Evolutionary conservation across 2,329 filamentous ascomycete species (phyloP), one percentile per base, ranked within the genome.

Genomic region (Aspergillus quadrilineatus): DNA sequence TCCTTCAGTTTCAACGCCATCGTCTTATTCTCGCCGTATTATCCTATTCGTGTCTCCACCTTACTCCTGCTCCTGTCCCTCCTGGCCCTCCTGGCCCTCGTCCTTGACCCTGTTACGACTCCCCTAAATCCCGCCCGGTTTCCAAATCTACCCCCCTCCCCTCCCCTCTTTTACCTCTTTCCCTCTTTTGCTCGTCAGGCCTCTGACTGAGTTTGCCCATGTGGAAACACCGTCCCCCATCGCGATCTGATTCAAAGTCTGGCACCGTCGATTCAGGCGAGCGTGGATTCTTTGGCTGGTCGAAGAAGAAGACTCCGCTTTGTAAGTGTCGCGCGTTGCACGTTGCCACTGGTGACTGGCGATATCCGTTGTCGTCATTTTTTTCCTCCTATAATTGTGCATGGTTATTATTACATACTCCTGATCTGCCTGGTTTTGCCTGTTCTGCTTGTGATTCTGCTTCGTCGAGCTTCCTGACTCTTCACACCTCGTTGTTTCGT

Each of bases 211-310:
- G 34, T 42, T 41, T 39, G 58, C 62, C 66, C 66, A 75, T 75
- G 73, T 75, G 73, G 73, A 75, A 75, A 69, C 69, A 71, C 67
- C 71, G 70, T 58, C 66, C 67, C 50, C 71, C 72, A 56, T 67
- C 72, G 68, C 73, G 69, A 72, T 71, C 69, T 62, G 71, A 75
- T 65, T 67, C 69, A 60, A 67, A 67, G 60, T 65, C 70, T 67
- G 71, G 70, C 65, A 72, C 59, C 60, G 48, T 50, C 62, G 69
- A 74, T 66, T 68, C 70, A 57, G 65, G 65, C 63, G 67, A 71
- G 56, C 67, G 71, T 60, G 66, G 67, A 54, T 67, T 73, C 59
- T 69, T 73, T 63, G 70, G 69, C 50, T 70, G 73, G 58, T 67
- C 69, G 30, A 72, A 66, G 60, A 74, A 73, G 63, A 69, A 68